These are phyloP conservation scores for Malus hybrid DNA, from an alignment of 331 rosid genomes.

Conservation along the genomic window DNA sequence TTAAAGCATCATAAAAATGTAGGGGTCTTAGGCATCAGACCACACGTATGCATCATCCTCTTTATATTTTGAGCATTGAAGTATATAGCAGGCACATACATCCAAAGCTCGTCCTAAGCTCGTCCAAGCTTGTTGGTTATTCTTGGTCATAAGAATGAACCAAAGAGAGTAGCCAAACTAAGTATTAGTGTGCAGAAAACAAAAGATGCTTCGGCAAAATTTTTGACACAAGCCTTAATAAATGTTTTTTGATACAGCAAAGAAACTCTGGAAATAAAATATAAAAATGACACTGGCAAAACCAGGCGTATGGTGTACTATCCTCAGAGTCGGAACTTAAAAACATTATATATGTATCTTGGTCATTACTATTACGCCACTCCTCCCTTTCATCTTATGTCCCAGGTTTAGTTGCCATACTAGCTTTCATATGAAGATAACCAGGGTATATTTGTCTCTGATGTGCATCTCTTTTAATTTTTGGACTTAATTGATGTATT, in stretches of 20 bases:
- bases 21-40: background rate
- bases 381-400: background rate
- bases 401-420: background rate
- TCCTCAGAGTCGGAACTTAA: no score
- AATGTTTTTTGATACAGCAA: no score
- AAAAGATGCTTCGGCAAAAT: background rate
- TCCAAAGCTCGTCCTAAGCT: background rate
- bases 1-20: background rate
- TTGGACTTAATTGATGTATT: no score
- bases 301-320: no score
- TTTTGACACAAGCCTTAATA: no score
- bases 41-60: background rate
- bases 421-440: background rate
- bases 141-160: background rate
- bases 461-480: background rate
- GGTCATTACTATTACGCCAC: background rate
- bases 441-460: background rate
- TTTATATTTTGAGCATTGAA: background rate
- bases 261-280: no score
- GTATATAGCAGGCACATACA: background rate
- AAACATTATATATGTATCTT: background rate
- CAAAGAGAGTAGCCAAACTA: background rate
- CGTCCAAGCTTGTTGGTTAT: background rate
- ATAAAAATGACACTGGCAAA: no score
- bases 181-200: background rate